Percentiles rank a stretch among this genome's conserved stretches.
These are phyloP conservation scores for Arbutus unedo DNA, from an alignment of 148 eudicot genomes.

Conservation along the genomic window DNA sequence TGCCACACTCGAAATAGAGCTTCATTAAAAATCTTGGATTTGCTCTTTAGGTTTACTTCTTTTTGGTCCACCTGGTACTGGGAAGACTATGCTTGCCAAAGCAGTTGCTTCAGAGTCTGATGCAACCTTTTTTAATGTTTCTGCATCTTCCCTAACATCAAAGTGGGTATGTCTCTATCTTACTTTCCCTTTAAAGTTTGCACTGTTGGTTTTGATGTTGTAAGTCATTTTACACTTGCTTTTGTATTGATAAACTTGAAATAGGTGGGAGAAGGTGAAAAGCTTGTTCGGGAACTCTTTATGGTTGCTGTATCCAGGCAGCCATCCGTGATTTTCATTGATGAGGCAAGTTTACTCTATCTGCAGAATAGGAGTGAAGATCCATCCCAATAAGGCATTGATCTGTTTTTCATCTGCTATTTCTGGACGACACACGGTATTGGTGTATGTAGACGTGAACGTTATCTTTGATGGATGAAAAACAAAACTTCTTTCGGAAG, in stretches of 20 bases:
- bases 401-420: not conserved
- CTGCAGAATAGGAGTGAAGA: constrained; percentile 1
- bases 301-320: constrained; percentile 80
- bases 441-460: not conserved
- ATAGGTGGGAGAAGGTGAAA: constrained; percentile 99
- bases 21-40: not conserved
- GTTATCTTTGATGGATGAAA: not conserved
- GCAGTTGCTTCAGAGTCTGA: constrained; percentile 98
- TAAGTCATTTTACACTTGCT: constrained; percentile 16
- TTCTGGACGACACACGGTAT: not conserved
- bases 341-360: constrained; percentile 60
- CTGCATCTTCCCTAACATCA: constrained; percentile 95
- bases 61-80: constrained; percentile 99
- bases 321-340: constrained; percentile 97
- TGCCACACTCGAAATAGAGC: not conserved
- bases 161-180: constrained; percentile 57
- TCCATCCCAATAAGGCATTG: not conserved
- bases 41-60: constrained; percentile 74
- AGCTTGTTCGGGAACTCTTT: constrained; percentile 95
- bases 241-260: constrained; percentile 11
- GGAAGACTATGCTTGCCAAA: constrained; percentile 98
- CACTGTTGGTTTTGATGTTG: constrained; percentile 5
- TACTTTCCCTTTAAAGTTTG: not conserved
- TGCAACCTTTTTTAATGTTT: constrained; percentile 92
- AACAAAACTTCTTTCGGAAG: constrained; percentile 1